Conservation (phyloP, 1,139 yeast genomes). For the Wickerhamiella pararugosa region DNA sequence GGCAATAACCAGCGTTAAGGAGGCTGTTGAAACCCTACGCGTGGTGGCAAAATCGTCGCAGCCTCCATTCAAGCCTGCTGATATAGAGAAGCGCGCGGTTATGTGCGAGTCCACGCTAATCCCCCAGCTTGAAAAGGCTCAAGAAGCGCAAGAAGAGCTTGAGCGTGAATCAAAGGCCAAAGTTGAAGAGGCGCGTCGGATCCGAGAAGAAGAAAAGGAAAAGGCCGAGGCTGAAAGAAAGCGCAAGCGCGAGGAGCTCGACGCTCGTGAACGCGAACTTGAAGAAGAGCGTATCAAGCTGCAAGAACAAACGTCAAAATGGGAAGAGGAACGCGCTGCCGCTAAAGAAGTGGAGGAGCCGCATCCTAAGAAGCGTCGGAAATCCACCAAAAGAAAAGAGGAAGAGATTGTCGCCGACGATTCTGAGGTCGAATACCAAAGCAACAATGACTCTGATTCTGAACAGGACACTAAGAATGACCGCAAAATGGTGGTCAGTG, state of each 20-base stretch:
- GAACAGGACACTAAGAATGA: slow-evolving; percentile 12
- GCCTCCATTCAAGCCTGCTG: slow-evolving; percentile 66
- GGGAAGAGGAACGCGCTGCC: slow-evolving; percentile 27
- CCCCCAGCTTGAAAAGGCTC: slow-evolving; percentile 52
- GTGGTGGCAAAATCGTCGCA: slow-evolving; percentile 43
- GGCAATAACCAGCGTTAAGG: slow-evolving; percentile 43
- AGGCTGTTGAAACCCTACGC: slow-evolving; percentile 47
- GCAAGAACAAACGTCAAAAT: slow-evolving; percentile 68
- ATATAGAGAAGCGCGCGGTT: slow-evolving; percentile 68
- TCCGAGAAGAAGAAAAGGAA: slow-evolving; percentile 44
- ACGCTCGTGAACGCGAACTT: slow-evolving; percentile 23
- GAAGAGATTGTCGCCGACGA: slow-evolving; percentile 11
- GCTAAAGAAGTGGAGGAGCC: slow-evolving; percentile 10
- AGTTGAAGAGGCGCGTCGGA: slow-evolving; percentile 56
- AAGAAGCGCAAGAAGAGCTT: slow-evolving; percentile 58
- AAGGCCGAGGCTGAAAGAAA: slow-evolving; percentile 27
- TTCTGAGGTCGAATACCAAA: slow-evolving; percentile 4
- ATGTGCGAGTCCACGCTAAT: slow-evolving; percentile 61
- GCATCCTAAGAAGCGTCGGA: slow-evolving; percentile 17
- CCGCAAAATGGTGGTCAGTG: slow-evolving; percentile 17
- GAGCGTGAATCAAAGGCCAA: slow-evolving; percentile 44
- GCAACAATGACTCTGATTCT: slow-evolving; percentile 1
- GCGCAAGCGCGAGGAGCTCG: slow-evolving; percentile 30
- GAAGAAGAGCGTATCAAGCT: slow-evolving; percentile 54
- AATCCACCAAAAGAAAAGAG: slow-evolving; percentile 11